phyloP scores from a whole-genome alignment of 805 yeast genomes.

The Saccharomyces jurei region DNA sequence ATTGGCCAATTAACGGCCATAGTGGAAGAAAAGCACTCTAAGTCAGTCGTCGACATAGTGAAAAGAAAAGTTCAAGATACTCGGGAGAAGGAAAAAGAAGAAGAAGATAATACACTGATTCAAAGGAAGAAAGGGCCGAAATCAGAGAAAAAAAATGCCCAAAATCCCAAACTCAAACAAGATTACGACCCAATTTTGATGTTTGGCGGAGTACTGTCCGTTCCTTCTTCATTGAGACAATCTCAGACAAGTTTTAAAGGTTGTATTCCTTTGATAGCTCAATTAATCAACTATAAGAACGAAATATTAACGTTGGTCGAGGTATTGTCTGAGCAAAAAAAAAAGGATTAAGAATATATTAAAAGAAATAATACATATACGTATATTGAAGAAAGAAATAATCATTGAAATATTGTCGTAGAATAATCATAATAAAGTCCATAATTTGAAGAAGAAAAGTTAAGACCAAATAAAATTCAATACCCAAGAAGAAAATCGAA shows the following conservation, averaged over 20 bases:
- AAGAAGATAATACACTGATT: background rate
- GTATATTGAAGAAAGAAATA: background rate
- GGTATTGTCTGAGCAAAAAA: background rate
- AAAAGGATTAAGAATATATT: background rate
- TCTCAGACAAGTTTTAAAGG: slow-evolving; percentile 23
- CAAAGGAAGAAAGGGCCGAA: background rate
- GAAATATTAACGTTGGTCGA: slow-evolving; percentile 5
- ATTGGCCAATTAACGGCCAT: slow-evolving; percentile 14
- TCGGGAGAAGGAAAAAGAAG: slow-evolving; percentile 2
- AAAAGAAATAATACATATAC: background rate
- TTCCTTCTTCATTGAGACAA: slow-evolving; percentile 22
- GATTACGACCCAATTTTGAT: slow-evolving; percentile 23
- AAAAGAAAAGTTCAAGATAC: slow-evolving; percentile 1
- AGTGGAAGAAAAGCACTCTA: background rate
- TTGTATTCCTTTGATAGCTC: slow-evolving; percentile 13
- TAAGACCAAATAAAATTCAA: background rate
- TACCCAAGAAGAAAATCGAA: background rate
- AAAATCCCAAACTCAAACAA: slow-evolving; percentile 1
- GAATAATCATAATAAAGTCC: background rate
- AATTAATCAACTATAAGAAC: slow-evolving; percentile 18
- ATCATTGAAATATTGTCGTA: background rate
- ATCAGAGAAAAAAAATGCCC: slow-evolving; percentile 1
- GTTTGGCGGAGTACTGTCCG: slow-evolving; percentile 26
- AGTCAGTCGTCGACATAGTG: slow-evolving; percentile 4
- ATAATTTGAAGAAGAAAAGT: background rate